Conservation (phyloP, 2,329 filamentous ascomycete species). For the Raffaelea ambrosiae region DNA sequence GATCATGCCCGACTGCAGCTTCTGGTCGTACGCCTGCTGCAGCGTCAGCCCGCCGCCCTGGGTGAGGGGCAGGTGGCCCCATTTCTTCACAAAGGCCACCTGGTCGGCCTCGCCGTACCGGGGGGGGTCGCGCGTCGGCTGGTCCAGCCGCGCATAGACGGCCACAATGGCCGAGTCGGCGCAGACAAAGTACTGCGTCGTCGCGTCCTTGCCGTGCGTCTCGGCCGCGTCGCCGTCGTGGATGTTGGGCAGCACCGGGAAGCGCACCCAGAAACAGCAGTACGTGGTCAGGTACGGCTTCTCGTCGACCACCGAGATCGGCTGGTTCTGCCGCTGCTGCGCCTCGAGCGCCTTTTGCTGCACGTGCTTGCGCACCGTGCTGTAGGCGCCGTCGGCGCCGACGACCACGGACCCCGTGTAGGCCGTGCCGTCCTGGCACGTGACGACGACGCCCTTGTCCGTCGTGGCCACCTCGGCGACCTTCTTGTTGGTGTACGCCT, state of each 20-base stretch:
- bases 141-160: neutral
- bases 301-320: neutral
- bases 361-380: conserved; percentile 20
- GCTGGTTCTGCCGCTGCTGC: neutral
- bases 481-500: neutral
- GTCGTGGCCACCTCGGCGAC: neutral
- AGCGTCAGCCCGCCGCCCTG: neutral
- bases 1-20: conserved; percentile 2
- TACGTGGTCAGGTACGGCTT: neutral
- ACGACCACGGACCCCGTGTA: conserved; percentile 19
- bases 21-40: too few relatives aligned
- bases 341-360: neutral
- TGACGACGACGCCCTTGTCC: conserved; percentile 11
- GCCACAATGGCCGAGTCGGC: neutral
- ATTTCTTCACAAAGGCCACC: neutral
- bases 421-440: conserved; percentile 14
- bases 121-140: neutral
- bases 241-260: neutral
- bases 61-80: too few relatives aligned
- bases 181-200: neutral
- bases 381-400: conserved; percentile 28
- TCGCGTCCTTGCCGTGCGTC: neutral
- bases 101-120: neutral
- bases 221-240: neutral
- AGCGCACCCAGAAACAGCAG: neutral